Base-by-base conservation (phyloP, 805 yeast species). In the Blastobotrys mokoenaii region DNA sequence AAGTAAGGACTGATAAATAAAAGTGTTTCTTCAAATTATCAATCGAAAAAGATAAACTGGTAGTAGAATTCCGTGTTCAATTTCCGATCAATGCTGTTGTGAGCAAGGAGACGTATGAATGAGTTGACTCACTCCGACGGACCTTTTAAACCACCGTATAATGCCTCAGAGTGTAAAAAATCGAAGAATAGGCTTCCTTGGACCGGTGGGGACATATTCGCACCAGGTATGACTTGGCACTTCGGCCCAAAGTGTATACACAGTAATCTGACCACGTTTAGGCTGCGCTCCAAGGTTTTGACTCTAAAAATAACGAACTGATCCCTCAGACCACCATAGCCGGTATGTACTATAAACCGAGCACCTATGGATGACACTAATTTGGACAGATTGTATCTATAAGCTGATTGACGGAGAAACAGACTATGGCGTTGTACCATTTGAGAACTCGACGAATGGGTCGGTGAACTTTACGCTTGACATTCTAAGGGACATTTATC, bases 401-500 rank as follows among this genome's bases (percentile, higher is more conserved):
- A 61, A 68, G 1, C 64, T 82, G 8, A 62, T 71, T 30, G 53
- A 62, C 2, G 65, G 69, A 9, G 65, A 65, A 15, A 79, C 79
- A n/a, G 80, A 79, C 44, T 80, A 69, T 57, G 80, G 90, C 0
- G 82, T 88, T 9, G 83, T 93, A 2, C 98, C 98, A 1, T 76
- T 86, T 54, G 97, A 90, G 57, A 90, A 90, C 66, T 88, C 97
- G 2, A 83, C 97, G 1, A 93, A 90, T 62, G 98, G 98, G 0
- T 89, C 83, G 53, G 98, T 93, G 5, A 84, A 81, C 1, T 76
- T 82, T 58, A 85, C 96, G 0, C 81, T 85, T 60, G 96, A 88
- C 58, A 67, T 88, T 11, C 67, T 90, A 27, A 68, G 95, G 51
- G 88, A 84, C 22, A 15, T 44, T 3, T 50, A 44, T 39, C 38